Conservation (phyloP, 1,284 basidiomycete genomes). For the Cerioporus squamosus region DNA sequence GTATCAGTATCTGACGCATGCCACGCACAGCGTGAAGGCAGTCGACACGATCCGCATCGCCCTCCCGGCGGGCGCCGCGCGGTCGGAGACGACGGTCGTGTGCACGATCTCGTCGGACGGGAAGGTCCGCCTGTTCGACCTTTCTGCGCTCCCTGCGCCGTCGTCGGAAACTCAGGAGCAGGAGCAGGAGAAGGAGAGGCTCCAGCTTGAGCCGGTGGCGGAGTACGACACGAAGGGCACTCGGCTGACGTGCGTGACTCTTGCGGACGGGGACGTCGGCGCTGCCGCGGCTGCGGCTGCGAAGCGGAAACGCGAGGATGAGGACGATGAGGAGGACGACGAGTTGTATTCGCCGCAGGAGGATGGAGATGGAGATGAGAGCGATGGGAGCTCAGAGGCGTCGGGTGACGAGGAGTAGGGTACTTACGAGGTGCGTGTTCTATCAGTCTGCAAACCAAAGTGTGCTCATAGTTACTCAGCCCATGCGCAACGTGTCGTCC, state of each 20-base stretch:
- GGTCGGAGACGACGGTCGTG: constrained; percentile 61
- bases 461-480: no score
- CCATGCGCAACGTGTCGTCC: no score
- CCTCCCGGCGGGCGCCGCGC: constrained; percentile 43
- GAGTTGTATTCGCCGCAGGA: constrained; percentile 7
- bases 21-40: constrained; percentile 65
- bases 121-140: constrained; percentile 79
- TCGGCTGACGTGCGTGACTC: constrained; percentile 78
- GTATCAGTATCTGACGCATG: neutral
- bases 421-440: neutral
- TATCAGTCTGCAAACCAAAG: no score
- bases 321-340: constrained; percentile 25
- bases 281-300: constrained; percentile 27
- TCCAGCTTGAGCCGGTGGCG: constrained; percentile 58
- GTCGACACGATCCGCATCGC: constrained; percentile 65
- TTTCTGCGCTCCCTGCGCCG: constrained; percentile 49
- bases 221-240: constrained; percentile 86
- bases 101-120: constrained; percentile 87
- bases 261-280: constrained; percentile 61
- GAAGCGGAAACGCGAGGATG: constrained; percentile 44
- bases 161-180: constrained; percentile 4
- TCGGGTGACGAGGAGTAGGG: constrained; percentile 6
- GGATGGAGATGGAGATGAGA: constrained; percentile 14
- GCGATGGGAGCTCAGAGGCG: constrained; percentile 11
- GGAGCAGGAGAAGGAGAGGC: constrained; percentile 22